Conservation (phyloP, 2,329 filamentous ascomycete genomes). For the Phyllosticta capitalensis region DNA sequence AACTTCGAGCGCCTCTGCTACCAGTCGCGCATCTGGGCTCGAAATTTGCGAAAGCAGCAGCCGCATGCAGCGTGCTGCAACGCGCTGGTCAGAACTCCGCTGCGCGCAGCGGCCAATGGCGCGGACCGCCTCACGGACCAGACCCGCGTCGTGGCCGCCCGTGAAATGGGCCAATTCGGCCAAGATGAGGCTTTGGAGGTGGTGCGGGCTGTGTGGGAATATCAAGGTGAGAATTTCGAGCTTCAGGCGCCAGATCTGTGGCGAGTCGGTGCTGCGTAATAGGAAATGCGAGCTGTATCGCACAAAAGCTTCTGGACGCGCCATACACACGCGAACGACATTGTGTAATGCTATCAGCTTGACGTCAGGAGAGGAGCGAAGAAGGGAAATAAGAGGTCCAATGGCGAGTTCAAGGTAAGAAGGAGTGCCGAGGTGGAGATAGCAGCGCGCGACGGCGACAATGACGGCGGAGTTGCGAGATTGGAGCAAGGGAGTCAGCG, state of each 20-base stretch:
- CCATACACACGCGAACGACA: conserved; percentile 83
- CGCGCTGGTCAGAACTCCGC: conserved; percentile 48
- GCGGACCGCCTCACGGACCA: conserved; percentile 81
- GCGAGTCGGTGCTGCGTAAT: conserved; percentile 66
- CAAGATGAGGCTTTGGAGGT: conserved; percentile 76
- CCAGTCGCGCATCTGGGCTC: conserved; percentile 75
- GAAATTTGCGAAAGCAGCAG: conserved; percentile 81
- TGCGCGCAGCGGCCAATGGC: conserved; percentile 93
- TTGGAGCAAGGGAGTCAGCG: conserved; percentile 74
- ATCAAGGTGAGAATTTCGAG: conserved; percentile 83
- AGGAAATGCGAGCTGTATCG: conserved; percentile 85
- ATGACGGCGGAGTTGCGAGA: conserved; percentile 91
- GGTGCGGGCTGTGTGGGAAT: conserved; percentile 69
- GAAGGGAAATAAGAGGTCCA: conserved; percentile 75
- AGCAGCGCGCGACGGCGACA: conserved; percentile 75
- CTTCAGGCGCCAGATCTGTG: conserved; percentile 82
- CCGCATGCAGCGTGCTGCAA: conserved; percentile 69
- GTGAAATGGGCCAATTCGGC: conserved; percentile 95
- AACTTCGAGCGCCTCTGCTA: conserved; percentile 87
- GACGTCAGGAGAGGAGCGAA: conserved; percentile 77
- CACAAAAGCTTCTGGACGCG: conserved; percentile 69
- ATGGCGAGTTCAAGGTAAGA: conserved; percentile 67
- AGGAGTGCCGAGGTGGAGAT: conserved; percentile 71
- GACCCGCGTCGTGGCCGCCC: conserved; percentile 58
- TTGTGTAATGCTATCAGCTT: conserved; percentile 88